These are phyloP conservation scores for Phytophthora tentaculata DNA, from an alignment of 352 stramenopile species.

Conservation along the genomic window DNA sequence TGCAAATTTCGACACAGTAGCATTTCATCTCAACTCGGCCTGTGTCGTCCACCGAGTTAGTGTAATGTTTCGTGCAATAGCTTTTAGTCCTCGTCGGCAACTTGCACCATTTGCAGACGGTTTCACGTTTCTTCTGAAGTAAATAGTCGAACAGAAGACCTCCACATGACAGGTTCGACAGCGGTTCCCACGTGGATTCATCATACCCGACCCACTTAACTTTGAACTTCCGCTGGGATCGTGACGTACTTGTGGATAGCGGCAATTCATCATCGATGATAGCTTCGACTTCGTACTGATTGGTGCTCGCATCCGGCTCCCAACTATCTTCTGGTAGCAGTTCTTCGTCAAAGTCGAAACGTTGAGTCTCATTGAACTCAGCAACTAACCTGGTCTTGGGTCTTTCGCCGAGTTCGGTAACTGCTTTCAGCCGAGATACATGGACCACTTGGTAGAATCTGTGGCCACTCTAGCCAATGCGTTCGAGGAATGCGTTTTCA, in stretches of 20 bases:
- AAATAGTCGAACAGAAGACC: neutral
- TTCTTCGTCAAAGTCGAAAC: neutral
- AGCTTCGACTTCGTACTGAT: neutral
- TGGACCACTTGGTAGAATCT: neutral
- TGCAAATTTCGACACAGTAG: neutral
- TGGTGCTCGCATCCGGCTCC: neutral
- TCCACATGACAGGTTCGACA: neutral
- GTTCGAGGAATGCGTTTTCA: no score
- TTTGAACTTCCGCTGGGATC: neutral
- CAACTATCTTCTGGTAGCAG: neutral
- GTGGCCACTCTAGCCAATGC: neutral
- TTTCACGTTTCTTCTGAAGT: neutral
- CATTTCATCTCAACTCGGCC: neutral
- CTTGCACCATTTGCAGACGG: conserved; percentile 1
- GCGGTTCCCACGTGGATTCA: neutral
- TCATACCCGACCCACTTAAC: neutral
- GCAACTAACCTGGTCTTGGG: neutral
- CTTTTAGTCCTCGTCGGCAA: neutral
- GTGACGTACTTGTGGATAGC: neutral
- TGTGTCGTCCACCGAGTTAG: neutral
- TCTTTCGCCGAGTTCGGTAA: neutral
- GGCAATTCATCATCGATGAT: neutral
- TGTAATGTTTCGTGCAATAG: neutral
- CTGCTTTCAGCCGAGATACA: neutral
- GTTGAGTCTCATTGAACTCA: neutral